Conservation (phyloP, 306 rosid genomes). For the Ceratonia siliqua region DNA sequence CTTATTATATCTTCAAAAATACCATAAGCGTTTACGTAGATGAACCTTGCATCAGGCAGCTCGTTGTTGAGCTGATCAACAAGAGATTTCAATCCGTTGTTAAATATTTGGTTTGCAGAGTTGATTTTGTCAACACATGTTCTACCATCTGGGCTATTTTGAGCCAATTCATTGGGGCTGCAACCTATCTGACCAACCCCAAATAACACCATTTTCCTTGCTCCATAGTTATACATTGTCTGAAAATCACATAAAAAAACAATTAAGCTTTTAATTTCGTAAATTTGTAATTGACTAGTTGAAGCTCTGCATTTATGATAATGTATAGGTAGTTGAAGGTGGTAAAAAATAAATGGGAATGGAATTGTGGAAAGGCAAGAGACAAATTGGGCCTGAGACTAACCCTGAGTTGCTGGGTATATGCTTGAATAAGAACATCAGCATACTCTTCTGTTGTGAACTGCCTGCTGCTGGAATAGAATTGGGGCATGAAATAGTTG, state of each 20-base stretch:
- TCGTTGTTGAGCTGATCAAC: slow-evolving; percentile 72
- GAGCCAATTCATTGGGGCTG: slow-evolving; percentile 81
- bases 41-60: slow-evolving; percentile 57
- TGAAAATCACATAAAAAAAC: slow-evolving; percentile 33
- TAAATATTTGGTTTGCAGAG: slow-evolving; percentile 81
- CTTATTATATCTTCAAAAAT: slow-evolving; percentile 69
- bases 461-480: slow-evolving; percentile 58
- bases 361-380: neutral
- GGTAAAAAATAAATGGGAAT: neutral
- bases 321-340: neutral
- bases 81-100: slow-evolving; percentile 59
- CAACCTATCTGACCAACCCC: slow-evolving; percentile 96
- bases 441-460: slow-evolving; percentile 79
- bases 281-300: neutral
- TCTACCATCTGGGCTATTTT: slow-evolving; percentile 75
- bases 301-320: neutral
- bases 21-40: slow-evolving; percentile 70
- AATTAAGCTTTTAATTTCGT: neutral
- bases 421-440: slow-evolving; percentile 61
- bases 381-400: slow-evolving; percentile 3
- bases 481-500: slow-evolving; percentile 89
- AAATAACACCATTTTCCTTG: slow-evolving; percentile 79
- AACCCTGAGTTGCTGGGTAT: slow-evolving; percentile 64
- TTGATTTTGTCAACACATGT: slow-evolving; percentile 77
- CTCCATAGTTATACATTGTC: slow-evolving; percentile 76